phyloP scores from a whole-genome alignment of 2,329 filamentous ascomycete species.

The Aspergillus proliferans region DNA sequence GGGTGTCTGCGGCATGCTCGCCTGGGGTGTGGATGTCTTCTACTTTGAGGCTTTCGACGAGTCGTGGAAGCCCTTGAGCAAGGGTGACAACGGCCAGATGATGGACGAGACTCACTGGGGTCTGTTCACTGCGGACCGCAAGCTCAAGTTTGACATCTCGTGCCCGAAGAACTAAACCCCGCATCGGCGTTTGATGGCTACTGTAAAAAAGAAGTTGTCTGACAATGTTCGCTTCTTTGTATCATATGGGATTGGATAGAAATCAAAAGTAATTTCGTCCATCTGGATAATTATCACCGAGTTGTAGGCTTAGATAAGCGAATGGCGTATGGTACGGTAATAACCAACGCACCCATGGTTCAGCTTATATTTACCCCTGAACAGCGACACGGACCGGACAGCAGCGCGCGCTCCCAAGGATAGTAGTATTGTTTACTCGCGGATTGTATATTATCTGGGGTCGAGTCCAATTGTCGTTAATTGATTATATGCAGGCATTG shows the following conservation, averaged over 20 bases:
- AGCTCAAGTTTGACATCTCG: slow-evolving; percentile 50
- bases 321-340: slow-evolving; percentile 9
- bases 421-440: too few relatives aligned
- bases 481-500: not conserved
- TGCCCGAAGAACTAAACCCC: slow-evolving; percentile 29
- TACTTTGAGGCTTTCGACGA: slow-evolving; percentile 71
- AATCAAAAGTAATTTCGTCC: not conserved
- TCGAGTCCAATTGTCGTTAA: not conserved
- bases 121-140: slow-evolving; percentile 56
- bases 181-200: too few relatives aligned
- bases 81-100: slow-evolving; percentile 56
- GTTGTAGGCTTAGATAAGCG: slow-evolving; percentile 1
- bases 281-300: not conserved
- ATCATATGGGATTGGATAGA: not conserved
- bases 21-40: slow-evolving; percentile 63
- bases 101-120: slow-evolving; percentile 65
- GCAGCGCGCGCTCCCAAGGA: slow-evolving; percentile 3
- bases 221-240: not conserved
- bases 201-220: too few relatives aligned
- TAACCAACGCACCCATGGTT: slow-evolving; percentile 16
- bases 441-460: too few relatives aligned
- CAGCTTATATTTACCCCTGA: slow-evolving; percentile 19
- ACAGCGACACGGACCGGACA: slow-evolving; percentile 14
- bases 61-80: slow-evolving; percentile 60
- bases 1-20: slow-evolving; percentile 58